Evolutionary conservation across 345 rosid genomes (phyloP), one percentile per base, ranked within the genome.

Genomic region (Reutealis trisperma): DNA sequence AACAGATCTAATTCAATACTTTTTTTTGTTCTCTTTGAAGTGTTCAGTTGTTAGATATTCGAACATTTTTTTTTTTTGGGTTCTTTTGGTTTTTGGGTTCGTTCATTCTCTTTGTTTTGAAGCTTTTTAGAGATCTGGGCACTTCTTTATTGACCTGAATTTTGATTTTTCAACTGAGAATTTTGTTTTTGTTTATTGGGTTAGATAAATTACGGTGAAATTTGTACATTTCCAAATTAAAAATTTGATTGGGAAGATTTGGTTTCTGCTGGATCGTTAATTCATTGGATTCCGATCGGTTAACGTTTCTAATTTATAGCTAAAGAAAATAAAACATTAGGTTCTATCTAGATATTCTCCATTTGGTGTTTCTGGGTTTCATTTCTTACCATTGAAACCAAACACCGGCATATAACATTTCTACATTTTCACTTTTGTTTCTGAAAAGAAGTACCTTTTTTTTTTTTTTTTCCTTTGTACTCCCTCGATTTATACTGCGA

Each of bases 111-210:
- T 47, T 84, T 58, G 62, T 66, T 61, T 81, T 73, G 63, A 77
- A 76, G 47, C 70, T 66, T 75, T 85, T 78, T 77, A 70, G 86
- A 79, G 89, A 85, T 88, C 93, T 88, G 89, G 80, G 21, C 1
- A 30, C 45, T 65, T 75, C 24, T 52, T 59, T 70, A 37, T 78
- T 37, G 6, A 37, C 66, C 25, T 73, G 75, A 75, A 66, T 67
- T 74, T 0, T 73, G 49, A 42, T 71, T 54, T 58, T 80, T 52
- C 5, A 49, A 9, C 37, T 34, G 4, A 34, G 11, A 51, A 51
- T 54, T 37, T 62, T 73, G 70, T 58, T 79, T 49, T 25, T 66
- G 62, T 14, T 75, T 30, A 60, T 74, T 76, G 70, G 75, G 71
- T 75, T 52, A 19, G 34, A 19, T 67, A 24, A 16, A 76, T 67